A percentile compares a stretch with the other conserved stretches of the same genome.
Evolutionary conservation across 192 early-diverging fungal genomes (phyloP).

Genomic region (Coemansia sp.): DNA sequence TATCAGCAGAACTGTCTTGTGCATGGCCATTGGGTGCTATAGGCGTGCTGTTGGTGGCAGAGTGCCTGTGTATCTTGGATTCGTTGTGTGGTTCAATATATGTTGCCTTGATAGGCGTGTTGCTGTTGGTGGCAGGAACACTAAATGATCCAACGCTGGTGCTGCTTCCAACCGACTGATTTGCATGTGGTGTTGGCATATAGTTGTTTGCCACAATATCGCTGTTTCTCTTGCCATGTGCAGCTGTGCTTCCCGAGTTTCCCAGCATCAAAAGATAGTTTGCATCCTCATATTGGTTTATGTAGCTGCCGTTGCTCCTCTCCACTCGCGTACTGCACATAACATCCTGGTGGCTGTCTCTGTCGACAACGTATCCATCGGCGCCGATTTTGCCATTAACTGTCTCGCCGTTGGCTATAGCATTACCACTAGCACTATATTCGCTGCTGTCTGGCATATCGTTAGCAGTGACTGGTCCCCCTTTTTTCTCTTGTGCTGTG

Average conservation of each 20-base stretch:
- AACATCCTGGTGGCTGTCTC: neutral
- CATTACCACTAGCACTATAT: neutral
- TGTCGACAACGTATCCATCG: neutral
- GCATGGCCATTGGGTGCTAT: neutral
- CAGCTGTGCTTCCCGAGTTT: slow-evolving; percentile 8
- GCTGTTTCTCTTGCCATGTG: slow-evolving; percentile 4
- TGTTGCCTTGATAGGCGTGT: neutral
- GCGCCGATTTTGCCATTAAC: neutral
- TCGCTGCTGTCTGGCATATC: neutral
- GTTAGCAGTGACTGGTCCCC: neutral
- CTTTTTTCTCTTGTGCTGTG: neutral
- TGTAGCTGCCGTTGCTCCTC: slow-evolving; percentile 4
- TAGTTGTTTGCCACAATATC: slow-evolving; percentile 37
- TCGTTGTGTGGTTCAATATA: neutral
- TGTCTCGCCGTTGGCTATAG: neutral
- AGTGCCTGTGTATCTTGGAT: neutral
- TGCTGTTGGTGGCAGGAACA: neutral
- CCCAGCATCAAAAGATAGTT: slow-evolving; percentile 4
- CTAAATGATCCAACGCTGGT: slow-evolving; percentile 14
- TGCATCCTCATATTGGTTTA: slow-evolving; percentile 13
- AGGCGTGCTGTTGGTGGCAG: neutral
- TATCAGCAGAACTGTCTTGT: neutral
- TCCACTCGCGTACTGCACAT: neutral
- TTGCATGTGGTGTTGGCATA: slow-evolving; percentile 21
- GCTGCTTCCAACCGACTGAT: slow-evolving; percentile 30